Conservation (phyloP, 2,329 filamentous ascomycete species). For the Amphichorda felina region DNA sequence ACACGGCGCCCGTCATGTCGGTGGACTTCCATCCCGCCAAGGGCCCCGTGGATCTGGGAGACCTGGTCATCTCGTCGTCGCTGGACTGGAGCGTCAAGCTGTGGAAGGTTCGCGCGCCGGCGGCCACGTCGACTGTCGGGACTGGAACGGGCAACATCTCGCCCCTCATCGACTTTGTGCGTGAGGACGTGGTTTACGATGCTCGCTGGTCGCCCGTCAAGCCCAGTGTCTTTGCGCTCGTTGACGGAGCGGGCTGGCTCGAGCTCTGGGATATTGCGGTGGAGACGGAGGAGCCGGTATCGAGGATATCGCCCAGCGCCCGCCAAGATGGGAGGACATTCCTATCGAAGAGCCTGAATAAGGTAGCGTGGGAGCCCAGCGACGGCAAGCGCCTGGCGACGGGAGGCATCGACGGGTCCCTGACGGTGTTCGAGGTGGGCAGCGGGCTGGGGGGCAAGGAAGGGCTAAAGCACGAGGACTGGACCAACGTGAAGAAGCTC, state of each 20-base stretch:
- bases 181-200: conserved; percentile 95
- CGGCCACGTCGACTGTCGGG: conserved; percentile 53
- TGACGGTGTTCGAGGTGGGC: conserved; percentile 90
- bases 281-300: conserved; percentile 84
- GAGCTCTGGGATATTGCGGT: conserved; percentile 93
- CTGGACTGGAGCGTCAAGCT: conserved; percentile 96
- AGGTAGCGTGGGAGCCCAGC: conserved; percentile 82
- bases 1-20: conserved; percentile 90
- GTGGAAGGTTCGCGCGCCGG: conserved; percentile 83
- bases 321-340: conserved; percentile 54
- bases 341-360: conserved; percentile 81
- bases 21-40: conserved; percentile 90
- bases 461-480: conserved; percentile 73
- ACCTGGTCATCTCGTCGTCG: conserved; percentile 82
- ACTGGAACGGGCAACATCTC: conserved; percentile 41
- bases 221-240: conserved; percentile 86
- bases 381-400: conserved; percentile 82
- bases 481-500: conserved; percentile 85
- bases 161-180: conserved; percentile 79
- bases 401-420: conserved; percentile 80
- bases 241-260: conserved; percentile 83
- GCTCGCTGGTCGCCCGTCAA: conserved; percentile 90
- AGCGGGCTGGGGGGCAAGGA: conserved; percentile 75
- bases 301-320: conserved; percentile 61
- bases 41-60: conserved; percentile 86